Percentiles rank a stretch among this genome's conserved stretches.
Conservation (phyloP, 2,329 filamentous ascomycete species). For the Sclerotinia glacialis region DNA sequence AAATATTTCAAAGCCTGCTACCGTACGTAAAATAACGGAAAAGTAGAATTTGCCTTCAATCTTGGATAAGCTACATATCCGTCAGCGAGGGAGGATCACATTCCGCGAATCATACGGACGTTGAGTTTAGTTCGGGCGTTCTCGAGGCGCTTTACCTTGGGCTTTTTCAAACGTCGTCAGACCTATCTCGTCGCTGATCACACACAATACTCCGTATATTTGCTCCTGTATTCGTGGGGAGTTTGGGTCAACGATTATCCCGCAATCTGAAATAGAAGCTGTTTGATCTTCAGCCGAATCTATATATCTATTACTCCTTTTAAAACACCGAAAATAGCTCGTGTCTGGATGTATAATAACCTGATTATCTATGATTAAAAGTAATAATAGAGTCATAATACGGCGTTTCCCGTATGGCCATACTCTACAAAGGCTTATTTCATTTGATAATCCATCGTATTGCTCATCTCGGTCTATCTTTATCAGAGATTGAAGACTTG, state of each 20-base stretch:
- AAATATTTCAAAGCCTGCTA: background rate
- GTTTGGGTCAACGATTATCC: constrained; percentile 14
- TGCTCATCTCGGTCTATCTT: constrained; percentile 5
- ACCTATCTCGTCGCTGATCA: constrained; percentile 11
- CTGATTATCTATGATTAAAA: background rate
- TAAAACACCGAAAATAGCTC: constrained; percentile 9
- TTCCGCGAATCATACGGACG: constrained; percentile 7
- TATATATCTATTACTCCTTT: background rate
- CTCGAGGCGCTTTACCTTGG: constrained; percentile 3
- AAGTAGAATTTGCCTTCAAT: constrained; percentile 8
- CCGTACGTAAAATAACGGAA: background rate
- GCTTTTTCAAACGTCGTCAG: background rate
- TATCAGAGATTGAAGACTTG: constrained; percentile 21
- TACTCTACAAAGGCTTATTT: constrained; percentile 3
- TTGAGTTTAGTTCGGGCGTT: background rate
- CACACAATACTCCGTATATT: too few relatives aligned
- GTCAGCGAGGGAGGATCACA: background rate
- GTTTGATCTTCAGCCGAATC: constrained; percentile 17
- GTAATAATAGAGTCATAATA: constrained; percentile 1
- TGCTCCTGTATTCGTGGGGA: constrained; percentile 3
- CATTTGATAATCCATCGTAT: constrained; percentile 9
- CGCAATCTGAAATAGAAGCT: constrained; percentile 13
- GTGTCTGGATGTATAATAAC: constrained; percentile 4
- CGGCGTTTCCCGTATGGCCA: background rate
- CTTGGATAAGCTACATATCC: constrained; percentile 1